phyloP scores from a whole-genome alignment of 805 yeast species.

The Yarrowia sp. region DNA sequence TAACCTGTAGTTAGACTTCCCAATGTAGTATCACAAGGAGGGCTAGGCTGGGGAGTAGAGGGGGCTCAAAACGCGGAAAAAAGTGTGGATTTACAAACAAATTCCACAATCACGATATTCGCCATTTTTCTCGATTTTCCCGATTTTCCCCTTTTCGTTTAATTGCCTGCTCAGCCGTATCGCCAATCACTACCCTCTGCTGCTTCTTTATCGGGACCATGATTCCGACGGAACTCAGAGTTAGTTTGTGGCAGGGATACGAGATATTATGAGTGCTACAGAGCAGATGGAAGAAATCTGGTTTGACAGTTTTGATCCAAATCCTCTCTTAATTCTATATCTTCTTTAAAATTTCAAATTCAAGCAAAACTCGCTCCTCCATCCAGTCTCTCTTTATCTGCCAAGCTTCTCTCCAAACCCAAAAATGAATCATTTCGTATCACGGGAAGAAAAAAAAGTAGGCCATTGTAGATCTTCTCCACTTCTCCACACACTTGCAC shows the following conservation, averaged over 20 bases:
- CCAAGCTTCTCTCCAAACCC: neutral
- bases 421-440: slow-evolving; percentile 9
- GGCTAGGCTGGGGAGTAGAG: too few relatives aligned
- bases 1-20: slow-evolving; percentile 11
- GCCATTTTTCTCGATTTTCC: neutral
- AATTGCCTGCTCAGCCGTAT: neutral
- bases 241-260: neutral
- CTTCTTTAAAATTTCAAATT: neutral
- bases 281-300: neutral
- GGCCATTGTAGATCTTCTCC: neutral
- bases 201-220: neutral
- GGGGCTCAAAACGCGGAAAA: neutral
- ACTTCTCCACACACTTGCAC: neutral
- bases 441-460: neutral
- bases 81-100: too few relatives aligned
- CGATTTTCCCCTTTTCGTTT: neutral
- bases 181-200: neutral
- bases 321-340: neutral
- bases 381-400: neutral
- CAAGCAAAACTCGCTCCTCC: neutral
- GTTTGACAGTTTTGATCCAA: neutral
- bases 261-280: neutral
- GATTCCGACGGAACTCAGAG: neutral
- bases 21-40: neutral
- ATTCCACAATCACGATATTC: too few relatives aligned